Evolutionary conservation across 2,329 filamentous ascomycete genomes (phyloP).

Genomic region (Diplodia corticola): DNA sequence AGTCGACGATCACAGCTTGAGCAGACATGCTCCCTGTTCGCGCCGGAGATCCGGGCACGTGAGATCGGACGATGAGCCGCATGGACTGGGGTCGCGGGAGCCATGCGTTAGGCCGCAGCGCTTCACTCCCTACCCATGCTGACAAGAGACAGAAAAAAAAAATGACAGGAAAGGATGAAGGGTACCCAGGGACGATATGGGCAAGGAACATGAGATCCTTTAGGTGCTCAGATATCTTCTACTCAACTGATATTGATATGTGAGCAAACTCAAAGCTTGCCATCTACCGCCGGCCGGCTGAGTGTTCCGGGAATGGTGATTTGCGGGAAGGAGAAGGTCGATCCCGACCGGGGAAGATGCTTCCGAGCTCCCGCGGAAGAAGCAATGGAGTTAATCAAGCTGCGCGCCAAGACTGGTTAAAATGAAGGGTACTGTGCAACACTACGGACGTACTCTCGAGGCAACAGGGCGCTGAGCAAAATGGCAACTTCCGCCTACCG

Average conservation of each 20-base stretch:
- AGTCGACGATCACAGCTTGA: background rate
- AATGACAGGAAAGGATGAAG: background rate
- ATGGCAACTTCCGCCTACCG: background rate
- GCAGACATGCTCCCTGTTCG: constrained; percentile 1
- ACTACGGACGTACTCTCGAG: too few relatives aligned
- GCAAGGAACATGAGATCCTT: background rate
- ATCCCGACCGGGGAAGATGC: background rate
- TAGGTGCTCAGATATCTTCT: background rate
- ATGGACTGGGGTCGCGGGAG: constrained; percentile 18
- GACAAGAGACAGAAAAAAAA: background rate
- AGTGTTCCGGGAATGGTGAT: background rate
- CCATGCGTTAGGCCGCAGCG: background rate
- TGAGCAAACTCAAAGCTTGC: constrained; percentile 2
- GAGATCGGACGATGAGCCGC: constrained; percentile 8
- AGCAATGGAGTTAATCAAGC: constrained; percentile 15
- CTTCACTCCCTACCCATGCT: background rate
- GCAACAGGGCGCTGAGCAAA: background rate
- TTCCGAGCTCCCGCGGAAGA: constrained; percentile 17
- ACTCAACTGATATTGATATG: background rate
- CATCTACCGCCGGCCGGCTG: background rate
- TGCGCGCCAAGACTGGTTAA: background rate
- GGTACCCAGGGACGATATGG: background rate
- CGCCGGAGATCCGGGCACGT: background rate
- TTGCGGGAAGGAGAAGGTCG: background rate
- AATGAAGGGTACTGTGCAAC: background rate